Evolutionary conservation across 2,329 filamentous ascomycete species (phyloP).

Genomic region (Beauveria sp.): DNA sequence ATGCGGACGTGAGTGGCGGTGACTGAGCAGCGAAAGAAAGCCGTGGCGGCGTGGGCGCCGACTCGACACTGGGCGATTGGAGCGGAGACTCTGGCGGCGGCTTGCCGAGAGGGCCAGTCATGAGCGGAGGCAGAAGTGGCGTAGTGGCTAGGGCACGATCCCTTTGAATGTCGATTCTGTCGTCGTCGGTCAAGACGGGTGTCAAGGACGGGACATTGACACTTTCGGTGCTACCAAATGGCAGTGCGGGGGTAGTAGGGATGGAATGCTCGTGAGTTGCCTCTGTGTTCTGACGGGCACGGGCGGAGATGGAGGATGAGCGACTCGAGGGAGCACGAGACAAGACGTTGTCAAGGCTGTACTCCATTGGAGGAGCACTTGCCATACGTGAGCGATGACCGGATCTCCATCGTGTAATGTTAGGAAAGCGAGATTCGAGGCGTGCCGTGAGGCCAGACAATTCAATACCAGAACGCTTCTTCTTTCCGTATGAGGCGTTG

Average conservation of each 20-base stretch:
- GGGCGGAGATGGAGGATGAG: constrained; percentile 68
- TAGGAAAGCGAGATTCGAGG: constrained; percentile 54
- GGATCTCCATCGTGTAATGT: constrained; percentile 43
- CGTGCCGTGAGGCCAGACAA: constrained; percentile 57
- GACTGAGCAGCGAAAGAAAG: constrained; percentile 35
- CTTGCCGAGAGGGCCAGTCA: constrained; percentile 51
- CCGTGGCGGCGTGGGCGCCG: constrained; percentile 43
- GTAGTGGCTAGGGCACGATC: constrained; percentile 63
- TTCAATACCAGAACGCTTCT: constrained; percentile 51
- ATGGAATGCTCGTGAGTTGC: constrained; percentile 43
- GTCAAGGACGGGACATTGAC: constrained; percentile 33
- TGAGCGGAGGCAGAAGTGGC: constrained; percentile 74
- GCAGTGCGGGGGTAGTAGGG: constrained; percentile 55
- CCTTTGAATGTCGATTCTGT: constrained; percentile 43
- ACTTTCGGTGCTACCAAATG: constrained; percentile 53
- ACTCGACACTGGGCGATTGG: constrained; percentile 69
- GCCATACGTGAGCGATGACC: constrained; percentile 37
- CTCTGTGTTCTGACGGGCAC: constrained; percentile 39
- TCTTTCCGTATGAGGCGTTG: constrained; percentile 36
- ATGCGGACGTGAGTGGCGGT: constrained; percentile 31
- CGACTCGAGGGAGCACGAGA: constrained; percentile 65
- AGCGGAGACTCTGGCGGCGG: constrained; percentile 68
- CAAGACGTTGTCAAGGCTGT: constrained; percentile 71
- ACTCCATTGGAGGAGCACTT: constrained; percentile 66
- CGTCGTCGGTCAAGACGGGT: constrained; percentile 41